Evolutionary conservation across 2,329 filamentous ascomycete genomes (phyloP).

Genomic region (Clonostachys rosea): DNA sequence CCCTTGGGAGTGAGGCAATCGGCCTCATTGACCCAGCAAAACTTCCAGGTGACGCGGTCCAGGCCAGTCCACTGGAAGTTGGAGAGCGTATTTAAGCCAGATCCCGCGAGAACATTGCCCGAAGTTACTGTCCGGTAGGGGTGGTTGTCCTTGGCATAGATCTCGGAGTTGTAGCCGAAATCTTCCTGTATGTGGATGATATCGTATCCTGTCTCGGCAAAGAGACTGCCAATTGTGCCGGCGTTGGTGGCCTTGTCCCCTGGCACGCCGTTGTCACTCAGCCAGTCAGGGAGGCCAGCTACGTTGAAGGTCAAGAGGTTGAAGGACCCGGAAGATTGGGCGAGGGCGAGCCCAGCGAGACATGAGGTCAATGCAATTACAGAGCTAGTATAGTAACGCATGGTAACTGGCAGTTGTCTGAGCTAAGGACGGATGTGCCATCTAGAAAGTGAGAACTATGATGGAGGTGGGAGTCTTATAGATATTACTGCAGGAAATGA

Average conservation of each 20-base stretch:
- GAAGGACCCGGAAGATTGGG: constrained; percentile 28
- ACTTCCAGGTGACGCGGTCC: constrained; percentile 52
- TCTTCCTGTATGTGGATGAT: constrained; percentile 65
- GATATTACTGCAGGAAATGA: no score
- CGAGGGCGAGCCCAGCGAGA: background rate
- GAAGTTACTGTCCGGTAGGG: constrained; percentile 58
- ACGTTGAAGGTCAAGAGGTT: constrained; percentile 53
- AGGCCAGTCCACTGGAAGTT: constrained; percentile 53
- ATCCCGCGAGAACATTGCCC: constrained; percentile 59
- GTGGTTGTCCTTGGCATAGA: constrained; percentile 57
- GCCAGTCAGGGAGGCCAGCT: constrained; percentile 49
- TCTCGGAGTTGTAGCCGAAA: constrained; percentile 62
- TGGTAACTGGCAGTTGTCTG: no score
- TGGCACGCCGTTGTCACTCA: constrained; percentile 56
- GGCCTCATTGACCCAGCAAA: constrained; percentile 49
- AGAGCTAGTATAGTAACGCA: no score
- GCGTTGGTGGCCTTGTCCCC: constrained; percentile 59
- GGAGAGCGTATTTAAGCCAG: constrained; percentile 59
- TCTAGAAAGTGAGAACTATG: no score
- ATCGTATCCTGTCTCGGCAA: constrained; percentile 53
- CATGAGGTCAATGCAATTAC: background rate
- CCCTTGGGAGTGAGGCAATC: constrained; percentile 69
- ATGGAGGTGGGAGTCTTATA: no score
- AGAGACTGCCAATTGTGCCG: constrained; percentile 47
- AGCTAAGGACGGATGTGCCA: no score